Conservation (phyloP, 2,329 filamentous ascomycete species). For the Fusarium sp. region DNA sequence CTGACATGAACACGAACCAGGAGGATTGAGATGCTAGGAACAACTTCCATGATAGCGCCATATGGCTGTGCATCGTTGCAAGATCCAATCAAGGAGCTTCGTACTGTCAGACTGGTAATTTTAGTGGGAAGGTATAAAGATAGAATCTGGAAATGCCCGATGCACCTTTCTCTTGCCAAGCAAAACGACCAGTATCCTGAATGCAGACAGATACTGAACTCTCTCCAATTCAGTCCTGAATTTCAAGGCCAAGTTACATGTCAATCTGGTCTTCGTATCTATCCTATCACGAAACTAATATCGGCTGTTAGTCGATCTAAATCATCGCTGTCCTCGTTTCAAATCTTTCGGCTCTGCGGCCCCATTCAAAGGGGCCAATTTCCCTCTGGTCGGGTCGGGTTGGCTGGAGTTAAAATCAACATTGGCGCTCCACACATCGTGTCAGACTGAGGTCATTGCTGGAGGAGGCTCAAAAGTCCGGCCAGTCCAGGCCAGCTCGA, state of each 20-base stretch:
- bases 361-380: slow-evolving; percentile 36
- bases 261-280: background rate
- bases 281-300: slow-evolving; percentile 22
- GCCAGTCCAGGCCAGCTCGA: slow-evolving; percentile 12
- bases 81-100: slow-evolving; percentile 13
- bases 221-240: background rate
- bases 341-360: slow-evolving; percentile 29
- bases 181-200: background rate
- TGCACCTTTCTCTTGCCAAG: slow-evolving; percentile 14
- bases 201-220: no score
- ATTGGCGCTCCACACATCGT: slow-evolving; percentile 42
- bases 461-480: slow-evolving; percentile 40
- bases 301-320: slow-evolving; percentile 39
- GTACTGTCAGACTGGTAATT: slow-evolving; percentile 22
- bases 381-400: slow-evolving; percentile 35
- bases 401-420: slow-evolving; percentile 34
- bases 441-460: slow-evolving; percentile 48
- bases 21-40: slow-evolving; percentile 36
- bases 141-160: slow-evolving; percentile 18
- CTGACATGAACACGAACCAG: slow-evolving; percentile 17
- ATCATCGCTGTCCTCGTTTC: slow-evolving; percentile 36
- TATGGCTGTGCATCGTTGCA: slow-evolving; percentile 1
- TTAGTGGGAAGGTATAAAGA: slow-evolving; percentile 5
- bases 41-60: slow-evolving; percentile 8
- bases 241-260: slow-evolving; percentile 2